Evolutionary conservation across 768 basidiomycete species (phyloP).

Genomic region (Trametes meyenii): DNA sequence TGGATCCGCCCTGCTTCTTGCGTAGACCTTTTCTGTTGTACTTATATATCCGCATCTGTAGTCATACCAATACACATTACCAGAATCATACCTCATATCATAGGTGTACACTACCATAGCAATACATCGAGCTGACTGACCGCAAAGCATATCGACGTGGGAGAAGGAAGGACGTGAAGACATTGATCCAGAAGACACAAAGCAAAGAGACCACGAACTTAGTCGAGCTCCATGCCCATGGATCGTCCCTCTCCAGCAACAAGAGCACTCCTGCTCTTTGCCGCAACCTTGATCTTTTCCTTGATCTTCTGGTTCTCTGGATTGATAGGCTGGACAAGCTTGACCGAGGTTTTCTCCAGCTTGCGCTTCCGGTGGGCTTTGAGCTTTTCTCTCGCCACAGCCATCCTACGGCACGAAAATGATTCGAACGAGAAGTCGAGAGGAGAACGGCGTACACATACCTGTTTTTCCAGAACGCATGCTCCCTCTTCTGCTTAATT

Average conservation of each 20-base stretch:
- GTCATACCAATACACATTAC: slow-evolving; percentile 23
- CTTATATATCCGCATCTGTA: slow-evolving; percentile 23
- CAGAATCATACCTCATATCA: slow-evolving; percentile 24
- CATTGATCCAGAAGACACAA: neutral
- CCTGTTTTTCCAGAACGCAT: slow-evolving; percentile 96
- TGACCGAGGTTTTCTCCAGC: slow-evolving; percentile 56
- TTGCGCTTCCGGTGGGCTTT: slow-evolving; percentile 72
- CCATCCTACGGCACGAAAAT: slow-evolving; percentile 62
- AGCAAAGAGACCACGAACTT: slow-evolving; percentile 24
- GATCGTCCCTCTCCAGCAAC: slow-evolving; percentile 81
- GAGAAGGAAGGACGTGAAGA: neutral
- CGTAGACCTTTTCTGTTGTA: slow-evolving; percentile 14
- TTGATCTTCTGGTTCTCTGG: slow-evolving; percentile 51
- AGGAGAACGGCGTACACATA: slow-evolving; percentile 29
- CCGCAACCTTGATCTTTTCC: slow-evolving; percentile 78
- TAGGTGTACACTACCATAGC: slow-evolving; percentile 25
- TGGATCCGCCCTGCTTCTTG: neutral
- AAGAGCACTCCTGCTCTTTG: slow-evolving; percentile 70
- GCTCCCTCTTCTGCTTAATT: slow-evolving; percentile 87
- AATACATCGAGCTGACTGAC: slow-evolving; percentile 22
- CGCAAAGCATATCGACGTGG: slow-evolving; percentile 20
- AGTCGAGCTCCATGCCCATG: slow-evolving; percentile 92
- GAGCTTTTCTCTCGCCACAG: slow-evolving; percentile 76
- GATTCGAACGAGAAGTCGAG: neutral
- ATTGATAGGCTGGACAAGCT: slow-evolving; percentile 65